These are phyloP conservation scores for Simmondsia chinensis DNA, from an alignment of 148 eudicot species.

Conservation along the genomic window DNA sequence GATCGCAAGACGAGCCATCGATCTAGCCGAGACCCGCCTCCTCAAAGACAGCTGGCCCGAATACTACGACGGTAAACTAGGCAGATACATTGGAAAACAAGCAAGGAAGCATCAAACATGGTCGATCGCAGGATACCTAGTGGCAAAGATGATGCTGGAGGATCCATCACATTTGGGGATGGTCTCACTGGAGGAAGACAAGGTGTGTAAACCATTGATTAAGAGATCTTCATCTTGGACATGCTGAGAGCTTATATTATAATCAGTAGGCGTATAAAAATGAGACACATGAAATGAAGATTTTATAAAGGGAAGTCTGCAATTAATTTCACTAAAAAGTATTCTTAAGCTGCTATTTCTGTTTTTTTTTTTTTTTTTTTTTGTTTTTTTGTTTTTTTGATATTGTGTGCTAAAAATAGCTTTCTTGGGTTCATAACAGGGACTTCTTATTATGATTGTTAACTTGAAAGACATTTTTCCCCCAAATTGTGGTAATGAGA, in stretches of 20 bases:
- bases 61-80: conserved; percentile 82
- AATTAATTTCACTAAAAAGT: no score
- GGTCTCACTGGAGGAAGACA: conserved; percentile 89
- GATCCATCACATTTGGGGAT: conserved; percentile 96
- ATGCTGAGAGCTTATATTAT: conserved; percentile 55
- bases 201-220: conserved; percentile 58
- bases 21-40: conserved; percentile 71
- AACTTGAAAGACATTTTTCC: conserved; percentile 2
- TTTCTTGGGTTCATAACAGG: conserved; percentile 15
- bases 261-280: no score
- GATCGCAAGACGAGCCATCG: conserved; percentile 82
- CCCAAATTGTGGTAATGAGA: no score
- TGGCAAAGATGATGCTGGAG: conserved; percentile 92
- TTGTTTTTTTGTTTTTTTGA: conserved; percentile 33
- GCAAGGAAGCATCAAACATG: conserved; percentile 87
- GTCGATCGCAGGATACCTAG: conserved; percentile 94
- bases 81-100: conserved; percentile 83
- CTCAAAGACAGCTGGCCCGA: conserved; percentile 94
- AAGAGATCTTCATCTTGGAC: conserved; percentile 93
- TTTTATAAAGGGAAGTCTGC: no score
- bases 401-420: conserved; percentile 21
- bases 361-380: no score
- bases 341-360: no score
- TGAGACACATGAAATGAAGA: no score
- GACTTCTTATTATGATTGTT: conserved; percentile 9